Conservation (phyloP, 192 early-diverging fungal genomes). For the Lunasporangiospora selenospora region DNA sequence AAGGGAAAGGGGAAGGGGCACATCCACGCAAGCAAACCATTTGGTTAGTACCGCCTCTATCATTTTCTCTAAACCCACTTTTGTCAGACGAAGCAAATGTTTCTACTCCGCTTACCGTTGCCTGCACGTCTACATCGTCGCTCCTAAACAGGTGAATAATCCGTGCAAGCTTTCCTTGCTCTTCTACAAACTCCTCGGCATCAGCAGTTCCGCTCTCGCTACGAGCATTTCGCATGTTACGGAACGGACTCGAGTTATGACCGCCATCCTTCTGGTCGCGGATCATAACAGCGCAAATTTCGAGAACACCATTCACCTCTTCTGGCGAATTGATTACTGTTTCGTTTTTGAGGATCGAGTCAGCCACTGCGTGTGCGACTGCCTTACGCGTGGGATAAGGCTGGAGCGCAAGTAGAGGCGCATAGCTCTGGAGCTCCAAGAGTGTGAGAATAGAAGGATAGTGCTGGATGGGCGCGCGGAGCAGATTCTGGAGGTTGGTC, state of each 20-base stretch:
- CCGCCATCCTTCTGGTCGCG: constrained; percentile 76
- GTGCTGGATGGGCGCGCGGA: constrained; percentile 77
- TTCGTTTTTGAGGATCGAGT: constrained; percentile 64
- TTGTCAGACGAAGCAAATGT: too few species aligned
- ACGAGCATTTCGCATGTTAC: constrained; percentile 12
- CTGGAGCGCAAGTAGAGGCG: constrained; percentile 78
- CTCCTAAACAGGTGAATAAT: constrained; percentile 69
- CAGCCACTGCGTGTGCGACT: constrained; percentile 75
- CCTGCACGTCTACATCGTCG: constrained; percentile 73
- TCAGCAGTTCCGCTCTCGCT: too few species aligned
- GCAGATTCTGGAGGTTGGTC: constrained; percentile 73
- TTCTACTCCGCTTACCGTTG: constrained; percentile 69
- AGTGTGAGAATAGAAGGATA: constrained; percentile 66
- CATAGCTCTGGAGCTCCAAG: constrained; percentile 73
- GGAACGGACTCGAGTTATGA: constrained; percentile 19
- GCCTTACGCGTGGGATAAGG: constrained; percentile 76
- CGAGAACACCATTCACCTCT: constrained; percentile 77
- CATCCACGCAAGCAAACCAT: too few species aligned
- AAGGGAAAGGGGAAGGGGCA: background rate
- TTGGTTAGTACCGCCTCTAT: background rate
- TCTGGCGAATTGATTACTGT: constrained; percentile 64
- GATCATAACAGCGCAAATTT: constrained; percentile 72
- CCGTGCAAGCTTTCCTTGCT: constrained; percentile 86
- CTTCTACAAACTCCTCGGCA: constrained; percentile 85
- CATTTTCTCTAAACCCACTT: too few species aligned